Base-by-base conservation (phyloP, 441 rosid species). In the Melastoma candidum region DNA sequence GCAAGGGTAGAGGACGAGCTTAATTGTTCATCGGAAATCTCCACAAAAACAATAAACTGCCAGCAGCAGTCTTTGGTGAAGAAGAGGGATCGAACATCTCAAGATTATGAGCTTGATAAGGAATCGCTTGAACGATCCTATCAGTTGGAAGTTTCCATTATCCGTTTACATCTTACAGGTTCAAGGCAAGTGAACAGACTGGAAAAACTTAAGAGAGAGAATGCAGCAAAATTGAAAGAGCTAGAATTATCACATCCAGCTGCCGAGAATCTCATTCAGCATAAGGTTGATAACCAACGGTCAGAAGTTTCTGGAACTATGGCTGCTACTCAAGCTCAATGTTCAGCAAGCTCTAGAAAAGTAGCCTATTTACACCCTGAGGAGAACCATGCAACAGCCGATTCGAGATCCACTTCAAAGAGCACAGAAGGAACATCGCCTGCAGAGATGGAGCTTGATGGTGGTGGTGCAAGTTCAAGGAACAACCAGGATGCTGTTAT, bases 1-100 rank as follows among this genome's bases (percentile, higher is more conserved):
- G 60, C 66, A 60, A 66, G 85, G 81, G 74, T 47, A 77, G 45
- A 63, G 65, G 26, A 72, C 63, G 69, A 75, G 87, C 63, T 71
- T 72, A 46, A 70, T 64, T 47, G 69, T 64, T 57, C 76, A 85
- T 61, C 57, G 77, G 66, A 81, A 65, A 63, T 83, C 69, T 60
- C 77, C 69, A 48, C 61, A 69, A 27, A 79, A 73, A 73, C 74
- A 59, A 77, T 32, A 56, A 76, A 74, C 66, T 75, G 76, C 22
- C 22, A 17, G 49, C 57, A 17, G 27, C 64, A 48, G 60, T 77
- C 61, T 67, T 79, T 79, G 29, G 66, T 64, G 62, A 61, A 65
- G 63, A 74, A 75, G 60, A 73, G 53, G 64, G 65, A 64, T 50
- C 62, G 67, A 47, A 58, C 75, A 45, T 51, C 49, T 24, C 67